Evolutionary conservation across 2,329 filamentous ascomycete genomes (phyloP).

Genomic region (Domatiomyces catenatus): DNA sequence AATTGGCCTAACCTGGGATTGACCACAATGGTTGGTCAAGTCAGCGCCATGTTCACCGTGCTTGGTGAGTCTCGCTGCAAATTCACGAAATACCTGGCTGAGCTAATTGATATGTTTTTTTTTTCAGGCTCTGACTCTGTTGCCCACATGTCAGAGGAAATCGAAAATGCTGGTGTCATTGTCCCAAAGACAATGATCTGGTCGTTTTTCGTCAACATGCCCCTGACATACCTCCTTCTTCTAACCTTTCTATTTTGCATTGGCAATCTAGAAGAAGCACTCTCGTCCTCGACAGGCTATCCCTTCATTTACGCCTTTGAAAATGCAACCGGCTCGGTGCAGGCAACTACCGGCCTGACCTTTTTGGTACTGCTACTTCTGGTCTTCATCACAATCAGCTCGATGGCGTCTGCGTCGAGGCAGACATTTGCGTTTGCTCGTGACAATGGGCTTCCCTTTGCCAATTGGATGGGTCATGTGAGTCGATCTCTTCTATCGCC

Average conservation of each 20-base stretch:
- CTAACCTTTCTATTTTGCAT: slow-evolving; percentile 26
- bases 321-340: slow-evolving; percentile 17
- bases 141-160: slow-evolving; percentile 28
- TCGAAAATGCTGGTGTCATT: slow-evolving; percentile 23
- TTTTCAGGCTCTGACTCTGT: slow-evolving; percentile 19
- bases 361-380: slow-evolving; percentile 27
- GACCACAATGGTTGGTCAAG: slow-evolving; percentile 3
- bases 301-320: slow-evolving; percentile 32
- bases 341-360: slow-evolving; percentile 23
- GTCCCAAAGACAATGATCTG: slow-evolving; percentile 26
- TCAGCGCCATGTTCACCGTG: slow-evolving; percentile 1
- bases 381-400: slow-evolving; percentile 22
- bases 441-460: slow-evolving; percentile 29
- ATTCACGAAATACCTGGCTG: neutral
- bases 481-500: slow-evolving; percentile 7
- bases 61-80: slow-evolving; percentile 2
- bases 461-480: slow-evolving; percentile 21
- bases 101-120: too few species aligned
- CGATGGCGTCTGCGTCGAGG: slow-evolving; percentile 26
- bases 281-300: slow-evolving; percentile 21
- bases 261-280: slow-evolving; percentile 20
- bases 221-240: slow-evolving; percentile 24
- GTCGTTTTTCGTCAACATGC: slow-evolving; percentile 24
- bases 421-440: slow-evolving; percentile 30
- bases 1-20: slow-evolving; percentile 1